Evolutionary conservation across 2,329 filamentous ascomycete species (phyloP), one percentile per base, ranked within the genome.

Genomic region (Magnaporthales sp.): DNA sequence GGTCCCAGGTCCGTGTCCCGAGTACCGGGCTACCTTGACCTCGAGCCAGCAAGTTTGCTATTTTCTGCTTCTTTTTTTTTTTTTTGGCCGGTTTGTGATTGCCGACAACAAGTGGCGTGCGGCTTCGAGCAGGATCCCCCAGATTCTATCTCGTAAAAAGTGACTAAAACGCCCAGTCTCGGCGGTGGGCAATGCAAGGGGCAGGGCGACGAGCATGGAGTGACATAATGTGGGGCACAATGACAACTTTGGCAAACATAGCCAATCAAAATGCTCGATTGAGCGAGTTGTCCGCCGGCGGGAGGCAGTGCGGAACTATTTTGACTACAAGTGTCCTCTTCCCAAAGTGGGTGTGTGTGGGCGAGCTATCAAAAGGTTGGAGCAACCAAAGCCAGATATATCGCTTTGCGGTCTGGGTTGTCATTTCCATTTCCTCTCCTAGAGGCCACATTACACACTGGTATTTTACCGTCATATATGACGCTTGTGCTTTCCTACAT

Each of bases 281-380:
- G n/a, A 58, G 38, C n/a, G 38, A 51, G 38, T 51, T 19, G 32
- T 46, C 32, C 13, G 32, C 32, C 7, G 32, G 32, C 32, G 19
- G 38, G 38, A 51, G 38, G 38, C 38, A 51, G 38, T 58, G 54
- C 54, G 24, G 54, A 58, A 26, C 54, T 58, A 58, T 58, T 58
- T 58, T 58, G 54, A 22, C 54, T 58, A 58, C 54, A 58, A 58
- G 54, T 58, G 54, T 58, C 54, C 54, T 58, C 54, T 58, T 58
- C 54, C 51, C 54, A 24, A 58, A 58, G 54, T 58, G 54, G 54
- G n/a, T 24, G 32, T 38, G 32, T 7, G 54, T 26, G 54, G 54
- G 54, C 26, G 54, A 58, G 24, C 22, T 26, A 24, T 58, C 54
- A 58, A 58, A 26, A 58, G 24, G 54, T 58, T 24, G 24, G 54